phyloP scores from a whole-genome alignment of 2,329 filamentous ascomycete species.

The Venturia oleaginea region DNA sequence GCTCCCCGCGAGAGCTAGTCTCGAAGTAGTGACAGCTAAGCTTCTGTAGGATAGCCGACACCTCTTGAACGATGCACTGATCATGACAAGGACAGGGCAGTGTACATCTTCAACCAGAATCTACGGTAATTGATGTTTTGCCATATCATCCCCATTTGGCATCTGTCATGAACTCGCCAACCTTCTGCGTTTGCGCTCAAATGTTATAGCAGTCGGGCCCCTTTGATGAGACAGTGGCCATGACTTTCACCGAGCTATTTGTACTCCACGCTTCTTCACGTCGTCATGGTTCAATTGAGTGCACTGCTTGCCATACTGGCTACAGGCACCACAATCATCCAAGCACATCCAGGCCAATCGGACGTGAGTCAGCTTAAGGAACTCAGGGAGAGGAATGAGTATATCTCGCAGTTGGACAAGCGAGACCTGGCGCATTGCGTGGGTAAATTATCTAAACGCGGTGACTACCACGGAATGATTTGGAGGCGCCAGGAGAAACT shows the following conservation, averaged over 20 bases:
- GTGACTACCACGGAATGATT: constrained; percentile 32
- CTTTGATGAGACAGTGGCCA: too few relatives aligned
- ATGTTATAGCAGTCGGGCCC: too few relatives aligned
- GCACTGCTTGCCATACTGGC: not conserved
- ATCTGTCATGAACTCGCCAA: too few relatives aligned
- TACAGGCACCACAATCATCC: not conserved
- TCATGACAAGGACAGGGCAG: too few relatives aligned
- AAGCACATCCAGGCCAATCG: not conserved
- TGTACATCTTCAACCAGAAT: too few relatives aligned
- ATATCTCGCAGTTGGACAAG: constrained; percentile 28
- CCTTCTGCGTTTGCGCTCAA: too few relatives aligned
- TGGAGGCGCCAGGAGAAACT: constrained; percentile 33
- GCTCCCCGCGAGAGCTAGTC: too few relatives aligned
- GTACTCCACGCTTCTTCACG: not conserved
- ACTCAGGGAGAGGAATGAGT: constrained; percentile 26
- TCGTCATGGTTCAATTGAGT: not conserved
- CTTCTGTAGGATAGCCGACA: too few relatives aligned
- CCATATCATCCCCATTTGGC: too few relatives aligned
- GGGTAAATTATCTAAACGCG: constrained; percentile 29
- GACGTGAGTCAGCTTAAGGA: constrained; percentile 19
- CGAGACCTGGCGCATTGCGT: constrained; percentile 32
- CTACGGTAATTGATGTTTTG: too few relatives aligned
- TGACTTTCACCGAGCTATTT: not conserved
- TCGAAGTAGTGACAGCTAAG: too few relatives aligned
- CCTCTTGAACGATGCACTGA: too few relatives aligned